Base-by-base conservation (phyloP, 495 filamentous ascomycete genomes). In the Physcia stellaris region DNA sequence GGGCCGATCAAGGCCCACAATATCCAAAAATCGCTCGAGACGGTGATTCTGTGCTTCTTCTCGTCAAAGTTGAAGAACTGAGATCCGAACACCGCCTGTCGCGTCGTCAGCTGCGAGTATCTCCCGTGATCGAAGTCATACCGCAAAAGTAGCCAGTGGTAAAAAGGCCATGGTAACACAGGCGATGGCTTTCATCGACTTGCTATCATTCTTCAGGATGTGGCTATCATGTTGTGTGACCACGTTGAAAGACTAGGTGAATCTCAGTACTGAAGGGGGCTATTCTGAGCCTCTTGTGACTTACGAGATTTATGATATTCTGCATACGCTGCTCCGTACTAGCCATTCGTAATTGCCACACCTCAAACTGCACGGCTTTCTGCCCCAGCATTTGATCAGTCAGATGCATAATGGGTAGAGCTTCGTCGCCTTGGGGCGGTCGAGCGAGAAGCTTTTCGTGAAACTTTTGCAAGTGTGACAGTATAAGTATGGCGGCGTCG, bases 131-230 rank as follows among this genome's bases (percentile, higher is more conserved):
- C n/a, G n/a, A n/a, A n/a, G n/a, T n/a, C n/a, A n/a, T 26, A 48
- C 46, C 7, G 36, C 46, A 18, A 49, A 18, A 6, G 46, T 41
- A 10, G 45, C 35, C n/a, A 22, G 15, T 19, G 45, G 45, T 4
- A 48, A 35, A 21, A 48, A 45, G 4, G 20, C 12, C 31, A 48
- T 32, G 7, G 45, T 47, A 11, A 48, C 30, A 1, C 13, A 20
- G 3, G 45, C 45, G 12, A 48, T 48, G 28, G 29, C 35, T 34
- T 29, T 48, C 45, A 48, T 48, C 5, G 42, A 40, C 32, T 16
- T 11, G 35, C 45, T 48, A 24, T 47, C 40, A 0, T 20, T 12
- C 24, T 42, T 47, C 23, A 45, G 1, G 4, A 40, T 15, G 4
- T 27, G 20, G 17, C 42, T 45, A 32, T 45, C 37, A 3, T 35